Evolutionary conservation across 208 protist genomes (phyloP).

Genomic region (Tetramitus jugosus): DNA sequence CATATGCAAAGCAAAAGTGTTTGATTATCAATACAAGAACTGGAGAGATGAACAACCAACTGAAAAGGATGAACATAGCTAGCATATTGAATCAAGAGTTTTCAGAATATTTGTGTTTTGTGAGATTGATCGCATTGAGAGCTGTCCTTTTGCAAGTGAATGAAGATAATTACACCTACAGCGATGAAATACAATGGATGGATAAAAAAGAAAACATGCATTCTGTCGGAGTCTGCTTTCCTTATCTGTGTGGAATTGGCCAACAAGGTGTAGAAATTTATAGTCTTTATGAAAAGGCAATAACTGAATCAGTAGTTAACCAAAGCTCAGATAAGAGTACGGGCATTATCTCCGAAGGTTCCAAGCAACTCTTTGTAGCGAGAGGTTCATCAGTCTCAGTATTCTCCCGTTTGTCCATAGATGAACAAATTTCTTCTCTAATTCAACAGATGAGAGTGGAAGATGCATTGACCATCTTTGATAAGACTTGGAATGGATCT

Average conservation of each 20-base stretch:
- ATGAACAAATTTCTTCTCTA: neutral
- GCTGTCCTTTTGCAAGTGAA: neutral
- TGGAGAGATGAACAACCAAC: neutral
- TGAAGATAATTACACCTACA: neutral
- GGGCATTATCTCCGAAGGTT: neutral
- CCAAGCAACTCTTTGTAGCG: neutral
- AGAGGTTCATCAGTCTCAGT: neutral
- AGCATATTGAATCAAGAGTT: neutral
- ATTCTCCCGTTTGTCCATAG: neutral
- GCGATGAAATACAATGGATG: constrained; percentile 1
- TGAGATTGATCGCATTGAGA: neutral
- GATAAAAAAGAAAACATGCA: neutral
- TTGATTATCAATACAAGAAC: constrained; percentile 6
- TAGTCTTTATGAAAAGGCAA: neutral
- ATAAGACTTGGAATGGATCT: constrained; percentile 1
- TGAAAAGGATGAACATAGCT: constrained; percentile 6
- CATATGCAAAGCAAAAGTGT: neutral
- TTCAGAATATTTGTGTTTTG: constrained; percentile 5
- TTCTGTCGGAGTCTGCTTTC: neutral
- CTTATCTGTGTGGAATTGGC: neutral
- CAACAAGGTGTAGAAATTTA: neutral
- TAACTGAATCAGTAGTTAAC: neutral
- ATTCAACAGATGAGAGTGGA: neutral
- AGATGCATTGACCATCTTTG: neutral
- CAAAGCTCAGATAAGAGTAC: neutral